Percentiles rank a stretch among this genome's conserved stretches.
Evolutionary conservation across 257 asterid species (phyloP).

Genomic region (Gentiana dahurica): DNA sequence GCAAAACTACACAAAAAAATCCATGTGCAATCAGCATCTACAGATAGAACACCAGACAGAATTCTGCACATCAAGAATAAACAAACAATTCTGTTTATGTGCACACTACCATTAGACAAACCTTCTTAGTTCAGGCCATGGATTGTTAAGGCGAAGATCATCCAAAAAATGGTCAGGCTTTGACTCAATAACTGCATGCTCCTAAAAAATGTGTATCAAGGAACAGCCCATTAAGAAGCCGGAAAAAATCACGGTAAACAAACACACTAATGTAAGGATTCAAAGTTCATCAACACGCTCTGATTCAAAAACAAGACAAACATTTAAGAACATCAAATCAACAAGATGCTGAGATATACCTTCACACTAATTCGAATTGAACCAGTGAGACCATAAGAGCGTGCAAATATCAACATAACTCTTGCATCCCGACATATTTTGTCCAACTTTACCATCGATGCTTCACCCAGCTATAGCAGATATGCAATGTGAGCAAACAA

Average conservation of each 20-base stretch:
- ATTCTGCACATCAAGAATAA: not conserved
- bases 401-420: constrained; percentile 72
- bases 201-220: constrained; percentile 27
- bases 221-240: constrained; percentile 3
- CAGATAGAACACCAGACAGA: not conserved
- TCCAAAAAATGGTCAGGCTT: constrained; percentile 97
- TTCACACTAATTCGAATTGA: constrained; percentile 80
- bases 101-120: constrained; percentile 11
- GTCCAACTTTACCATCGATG: constrained; percentile 83
- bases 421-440: constrained; percentile 80
- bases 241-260: not conserved
- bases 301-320: too few species aligned
- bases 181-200: constrained; percentile 89
- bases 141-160: constrained; percentile 81
- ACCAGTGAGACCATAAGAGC: constrained; percentile 95
- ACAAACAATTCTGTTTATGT: too few species aligned
- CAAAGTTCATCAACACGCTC: too few species aligned
- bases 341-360: constrained; percentile 27
- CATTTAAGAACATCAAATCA: not conserved
- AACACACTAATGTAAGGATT: constrained; percentile 1
- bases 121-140: constrained; percentile 95
- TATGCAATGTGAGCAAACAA: not conserved
- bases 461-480: constrained; percentile 62
- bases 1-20: constrained; percentile 44
- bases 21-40: constrained; percentile 13